phyloP scores from a whole-genome alignment of 1,284 basidiomycete species.

The Fistulinella cinereoalba region DNA sequence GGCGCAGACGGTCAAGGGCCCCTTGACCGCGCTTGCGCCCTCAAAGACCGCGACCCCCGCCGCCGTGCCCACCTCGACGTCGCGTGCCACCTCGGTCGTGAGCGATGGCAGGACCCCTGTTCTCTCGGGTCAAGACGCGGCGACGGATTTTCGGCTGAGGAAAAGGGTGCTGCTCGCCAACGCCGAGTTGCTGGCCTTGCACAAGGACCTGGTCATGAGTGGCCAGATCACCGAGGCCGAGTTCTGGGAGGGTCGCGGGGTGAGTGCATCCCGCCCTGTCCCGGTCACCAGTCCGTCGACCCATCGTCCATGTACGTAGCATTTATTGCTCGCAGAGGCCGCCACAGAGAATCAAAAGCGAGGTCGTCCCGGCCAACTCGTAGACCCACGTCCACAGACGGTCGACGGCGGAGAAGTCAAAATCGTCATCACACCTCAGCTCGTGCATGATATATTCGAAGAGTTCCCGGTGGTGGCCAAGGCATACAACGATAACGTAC shows the following conservation, averaged over 20 bases:
- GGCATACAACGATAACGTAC: constrained; percentile 93
- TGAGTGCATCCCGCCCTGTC: constrained; percentile 33
- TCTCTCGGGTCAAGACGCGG: constrained; percentile 55
- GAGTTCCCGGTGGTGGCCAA: constrained; percentile 94
- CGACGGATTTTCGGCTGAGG: constrained; percentile 66
- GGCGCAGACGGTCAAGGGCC: constrained; percentile 30
- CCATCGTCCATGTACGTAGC: constrained; percentile 38
- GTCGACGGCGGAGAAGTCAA: constrained; percentile 79
- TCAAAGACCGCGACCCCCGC: constrained; percentile 30
- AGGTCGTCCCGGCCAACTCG: constrained; percentile 81
- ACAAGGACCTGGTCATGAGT: constrained; percentile 81
- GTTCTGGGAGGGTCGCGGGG: constrained; percentile 95
- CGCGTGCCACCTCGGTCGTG: constrained; percentile 58
- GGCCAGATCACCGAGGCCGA: constrained; percentile 87
- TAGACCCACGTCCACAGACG: constrained; percentile 85
- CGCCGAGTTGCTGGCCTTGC: constrained; percentile 72
- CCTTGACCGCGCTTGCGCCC: constrained; percentile 27
- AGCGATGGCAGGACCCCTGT: constrained; percentile 57
- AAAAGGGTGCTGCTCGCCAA: constrained; percentile 78
- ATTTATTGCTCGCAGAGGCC: constrained; percentile 69
- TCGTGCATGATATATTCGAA: constrained; percentile 95
- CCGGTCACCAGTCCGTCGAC: neutral
- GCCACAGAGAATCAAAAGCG: constrained; percentile 73
- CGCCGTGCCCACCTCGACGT: constrained; percentile 37
- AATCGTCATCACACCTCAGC: constrained; percentile 89